Conservation (phyloP, 345 rosid species). For the Geranium brycei region DNA sequence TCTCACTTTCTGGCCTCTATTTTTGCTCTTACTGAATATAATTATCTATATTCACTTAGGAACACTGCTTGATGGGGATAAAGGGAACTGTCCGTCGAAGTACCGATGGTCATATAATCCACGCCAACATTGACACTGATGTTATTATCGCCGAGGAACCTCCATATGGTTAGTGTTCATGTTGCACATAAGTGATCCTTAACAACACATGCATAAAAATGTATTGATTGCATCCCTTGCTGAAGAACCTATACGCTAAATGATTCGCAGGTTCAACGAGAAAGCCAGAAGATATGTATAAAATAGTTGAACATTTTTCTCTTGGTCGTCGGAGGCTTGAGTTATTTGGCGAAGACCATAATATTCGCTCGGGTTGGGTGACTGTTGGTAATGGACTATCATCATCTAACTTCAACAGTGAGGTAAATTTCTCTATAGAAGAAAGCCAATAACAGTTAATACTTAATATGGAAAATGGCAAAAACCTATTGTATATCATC, state of each 20-base stretch:
- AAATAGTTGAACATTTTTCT: slow-evolving; percentile 91
- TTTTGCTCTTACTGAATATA: no score
- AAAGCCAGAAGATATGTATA: slow-evolving; percentile 98
- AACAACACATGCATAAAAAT: neutral
- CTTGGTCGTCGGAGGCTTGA: slow-evolving; percentile 96
- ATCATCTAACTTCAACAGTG: slow-evolving; percentile 69
- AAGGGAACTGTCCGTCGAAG: slow-evolving; percentile 98
- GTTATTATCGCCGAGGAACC: slow-evolving; percentile 98
- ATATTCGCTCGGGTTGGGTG: slow-evolving; percentile 89
- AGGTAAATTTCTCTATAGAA: slow-evolving; percentile 33
- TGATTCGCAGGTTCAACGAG: slow-evolving; percentile 66
- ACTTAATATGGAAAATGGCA: neutral
- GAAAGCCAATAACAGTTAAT: neutral
- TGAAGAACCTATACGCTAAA: slow-evolving; percentile 7
- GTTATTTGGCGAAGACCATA: slow-evolving; percentile 95
- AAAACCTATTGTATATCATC: no score
- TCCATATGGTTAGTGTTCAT: slow-evolving; percentile 61
- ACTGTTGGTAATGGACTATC: slow-evolving; percentile 85
- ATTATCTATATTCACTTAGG: slow-evolving; percentile 28
- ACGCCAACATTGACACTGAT: slow-evolving; percentile 95
- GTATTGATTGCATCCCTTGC: neutral
- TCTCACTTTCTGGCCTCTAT: no score
- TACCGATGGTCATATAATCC: slow-evolving; percentile 96
- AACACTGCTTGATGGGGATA: slow-evolving; percentile 98
- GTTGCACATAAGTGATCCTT: neutral